These are phyloP conservation scores for Cucumis melo DNA, from an alignment of 306 rosid species.

Conservation along the genomic window DNA sequence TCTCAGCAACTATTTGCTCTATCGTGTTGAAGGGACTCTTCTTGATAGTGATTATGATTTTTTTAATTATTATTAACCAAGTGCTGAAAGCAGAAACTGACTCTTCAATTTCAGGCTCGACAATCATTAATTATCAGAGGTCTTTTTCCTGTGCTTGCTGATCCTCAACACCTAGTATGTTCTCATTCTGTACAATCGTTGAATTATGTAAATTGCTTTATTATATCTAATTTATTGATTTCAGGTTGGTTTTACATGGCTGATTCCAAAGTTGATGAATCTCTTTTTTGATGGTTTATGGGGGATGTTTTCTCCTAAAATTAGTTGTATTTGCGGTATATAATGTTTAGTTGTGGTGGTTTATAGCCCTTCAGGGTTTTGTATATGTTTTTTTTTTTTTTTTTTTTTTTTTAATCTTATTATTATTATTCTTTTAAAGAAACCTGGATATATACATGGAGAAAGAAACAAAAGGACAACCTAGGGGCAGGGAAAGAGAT, in stretches of 20 bases:
- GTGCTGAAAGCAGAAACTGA: background rate
- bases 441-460: background rate
- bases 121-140: conserved; percentile 93
- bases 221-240: background rate
- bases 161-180: conserved; percentile 98
- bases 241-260: background rate
- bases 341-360: background rate
- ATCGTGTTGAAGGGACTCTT: background rate
- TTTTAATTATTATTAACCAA: background rate
- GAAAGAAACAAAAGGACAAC: background rate
- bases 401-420: background rate
- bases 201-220: background rate
- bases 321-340: background rate
- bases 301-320: background rate
- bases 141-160: conserved; percentile 98
- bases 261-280: background rate
- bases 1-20: background rate
- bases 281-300: background rate
- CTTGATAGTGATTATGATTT: background rate
- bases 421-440: background rate
- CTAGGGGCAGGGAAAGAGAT: background rate
- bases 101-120: conserved; percentile 55
- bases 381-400: background rate
- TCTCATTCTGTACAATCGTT: background rate
- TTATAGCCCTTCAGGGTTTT: background rate